Conservation (phyloP, 179 eudicot species). For the Spergularia azorica region DNA sequence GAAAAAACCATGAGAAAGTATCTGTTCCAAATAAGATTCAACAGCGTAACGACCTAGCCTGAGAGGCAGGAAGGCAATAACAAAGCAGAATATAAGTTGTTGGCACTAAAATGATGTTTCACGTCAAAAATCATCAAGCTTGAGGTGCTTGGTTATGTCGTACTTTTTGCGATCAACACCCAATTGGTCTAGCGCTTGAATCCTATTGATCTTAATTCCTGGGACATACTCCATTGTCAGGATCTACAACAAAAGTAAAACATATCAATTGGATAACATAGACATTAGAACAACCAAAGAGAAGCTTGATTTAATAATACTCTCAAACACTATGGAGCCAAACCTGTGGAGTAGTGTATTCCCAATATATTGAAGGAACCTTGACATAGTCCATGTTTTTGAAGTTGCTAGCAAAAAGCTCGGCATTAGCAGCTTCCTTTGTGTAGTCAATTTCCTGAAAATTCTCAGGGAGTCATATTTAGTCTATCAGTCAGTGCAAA, state of each 20-base stretch:
- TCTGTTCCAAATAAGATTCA: slow-evolving; percentile 89
- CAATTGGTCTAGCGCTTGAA: slow-evolving; percentile 80
- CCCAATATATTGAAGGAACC: slow-evolving; percentile 88
- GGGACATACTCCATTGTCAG: slow-evolving; percentile 97
- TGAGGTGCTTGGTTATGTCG: neutral
- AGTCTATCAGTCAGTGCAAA: slow-evolving; percentile 2
- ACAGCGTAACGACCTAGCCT: slow-evolving; percentile 93
- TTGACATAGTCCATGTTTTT: slow-evolving; percentile 83
- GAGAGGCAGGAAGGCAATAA: slow-evolving; percentile 23
- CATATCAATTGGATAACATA: slow-evolving; percentile 23
- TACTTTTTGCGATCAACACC: slow-evolving; percentile 91
- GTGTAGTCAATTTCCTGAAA: slow-evolving; percentile 90
- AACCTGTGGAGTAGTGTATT: slow-evolving; percentile 98
- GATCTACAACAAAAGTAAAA: slow-evolving; percentile 47
- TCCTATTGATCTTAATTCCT: slow-evolving; percentile 94
- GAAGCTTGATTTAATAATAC: slow-evolving; percentile 4
- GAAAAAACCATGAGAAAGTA: slow-evolving; percentile 87
- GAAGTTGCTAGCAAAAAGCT: slow-evolving; percentile 83
- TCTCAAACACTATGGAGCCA: slow-evolving; percentile 14
- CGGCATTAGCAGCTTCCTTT: slow-evolving; percentile 98
- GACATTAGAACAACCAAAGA: slow-evolving; percentile 21
- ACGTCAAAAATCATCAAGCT: neutral
- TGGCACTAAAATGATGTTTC: slow-evolving; percentile 1
- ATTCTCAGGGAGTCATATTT: neutral
- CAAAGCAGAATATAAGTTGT: neutral